A percentile compares a stretch with the other conserved stretches of the same genome.
phyloP scores from a whole-genome alignment of 2,329 filamentous ascomycete genomes.

The Dactylella cylindrospora region DNA sequence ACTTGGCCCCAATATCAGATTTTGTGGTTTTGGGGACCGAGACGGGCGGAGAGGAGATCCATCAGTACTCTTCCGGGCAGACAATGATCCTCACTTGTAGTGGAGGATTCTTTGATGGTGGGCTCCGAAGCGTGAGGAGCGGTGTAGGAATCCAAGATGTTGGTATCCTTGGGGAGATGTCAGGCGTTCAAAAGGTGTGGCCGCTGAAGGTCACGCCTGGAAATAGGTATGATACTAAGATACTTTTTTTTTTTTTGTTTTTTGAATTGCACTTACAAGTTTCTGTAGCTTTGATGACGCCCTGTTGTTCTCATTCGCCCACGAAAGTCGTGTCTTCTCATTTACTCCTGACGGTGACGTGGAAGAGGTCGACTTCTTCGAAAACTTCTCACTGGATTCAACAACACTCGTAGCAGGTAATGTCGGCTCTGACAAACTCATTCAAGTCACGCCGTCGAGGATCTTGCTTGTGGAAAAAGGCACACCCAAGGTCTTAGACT shows the following conservation, averaged over 20 bases:
- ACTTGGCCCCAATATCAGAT: constrained; percentile 88
- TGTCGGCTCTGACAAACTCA: constrained; percentile 63
- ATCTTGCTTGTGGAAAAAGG: constrained; percentile 63
- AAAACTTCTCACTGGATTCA: constrained; percentile 68
- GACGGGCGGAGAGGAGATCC: constrained; percentile 72
- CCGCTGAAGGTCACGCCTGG: constrained; percentile 61
- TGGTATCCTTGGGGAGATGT: constrained; percentile 77
- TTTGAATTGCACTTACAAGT: background rate
- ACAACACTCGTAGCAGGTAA: constrained; percentile 73
- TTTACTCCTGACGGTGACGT: constrained; percentile 75
- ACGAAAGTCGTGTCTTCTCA: constrained; percentile 78
- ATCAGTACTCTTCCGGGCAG: constrained; percentile 87
- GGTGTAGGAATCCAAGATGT: constrained; percentile 89
- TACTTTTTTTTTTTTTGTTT: background rate
- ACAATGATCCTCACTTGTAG: constrained; percentile 91
- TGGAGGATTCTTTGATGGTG: constrained; percentile 85
- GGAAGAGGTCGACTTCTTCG: constrained; percentile 79
- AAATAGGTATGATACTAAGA: constrained; percentile 22
- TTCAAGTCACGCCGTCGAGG: constrained; percentile 73
- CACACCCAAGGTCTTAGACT: constrained; percentile 62
- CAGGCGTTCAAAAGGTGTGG: constrained; percentile 72
- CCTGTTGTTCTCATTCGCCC: constrained; percentile 76
- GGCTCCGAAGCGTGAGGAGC: constrained; percentile 83
- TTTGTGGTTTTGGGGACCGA: constrained; percentile 97
- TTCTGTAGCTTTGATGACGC: constrained; percentile 62